Conservation (phyloP, 495 filamentous ascomycete genomes). For the Penicillium bovifimosum region DNA sequence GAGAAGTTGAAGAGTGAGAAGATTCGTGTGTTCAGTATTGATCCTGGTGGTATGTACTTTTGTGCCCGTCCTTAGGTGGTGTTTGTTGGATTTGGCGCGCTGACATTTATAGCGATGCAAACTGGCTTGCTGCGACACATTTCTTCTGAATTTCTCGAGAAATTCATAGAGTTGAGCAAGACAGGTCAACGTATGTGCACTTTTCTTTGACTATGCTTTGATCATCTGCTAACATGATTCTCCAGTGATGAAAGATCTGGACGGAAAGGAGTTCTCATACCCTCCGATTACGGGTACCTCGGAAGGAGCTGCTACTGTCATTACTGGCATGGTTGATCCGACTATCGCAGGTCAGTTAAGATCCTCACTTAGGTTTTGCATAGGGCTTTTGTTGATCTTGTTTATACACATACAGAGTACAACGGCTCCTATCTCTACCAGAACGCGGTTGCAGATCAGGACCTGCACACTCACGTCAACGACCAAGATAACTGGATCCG, state of each 20-base stretch:
- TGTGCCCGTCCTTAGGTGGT: too few relatives aligned
- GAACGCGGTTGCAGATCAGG: conserved; percentile 15
- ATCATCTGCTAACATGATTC: background rate
- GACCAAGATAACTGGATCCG: conserved; percentile 13
- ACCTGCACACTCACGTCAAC: conserved; percentile 14
- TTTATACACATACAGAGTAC: background rate
- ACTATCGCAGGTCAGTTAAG: conserved; percentile 14
- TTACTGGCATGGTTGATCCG: conserved; percentile 22
- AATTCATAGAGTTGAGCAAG: conserved; percentile 10
- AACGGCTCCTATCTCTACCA: conserved; percentile 14
- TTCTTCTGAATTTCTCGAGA: background rate
- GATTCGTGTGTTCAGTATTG: conserved; percentile 18
- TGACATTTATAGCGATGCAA: conserved; percentile 5
- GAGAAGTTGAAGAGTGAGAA: conserved; percentile 13
- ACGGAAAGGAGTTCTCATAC: conserved; percentile 9
- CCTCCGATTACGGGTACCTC: conserved; percentile 12
- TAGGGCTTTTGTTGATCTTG: background rate
- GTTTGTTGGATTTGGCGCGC: too few relatives aligned
- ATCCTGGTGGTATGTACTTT: conserved; percentile 15
- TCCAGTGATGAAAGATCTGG: too few relatives aligned
- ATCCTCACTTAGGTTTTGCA: background rate
- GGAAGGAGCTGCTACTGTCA: conserved; percentile 18
- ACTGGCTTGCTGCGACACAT: conserved; percentile 16
- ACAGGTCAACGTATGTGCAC: conserved; percentile 5
- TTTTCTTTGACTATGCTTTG: background rate